phyloP scores from a whole-genome alignment of 768 basidiomycete genomes.

The Leucogyrophana mollusca region DNA sequence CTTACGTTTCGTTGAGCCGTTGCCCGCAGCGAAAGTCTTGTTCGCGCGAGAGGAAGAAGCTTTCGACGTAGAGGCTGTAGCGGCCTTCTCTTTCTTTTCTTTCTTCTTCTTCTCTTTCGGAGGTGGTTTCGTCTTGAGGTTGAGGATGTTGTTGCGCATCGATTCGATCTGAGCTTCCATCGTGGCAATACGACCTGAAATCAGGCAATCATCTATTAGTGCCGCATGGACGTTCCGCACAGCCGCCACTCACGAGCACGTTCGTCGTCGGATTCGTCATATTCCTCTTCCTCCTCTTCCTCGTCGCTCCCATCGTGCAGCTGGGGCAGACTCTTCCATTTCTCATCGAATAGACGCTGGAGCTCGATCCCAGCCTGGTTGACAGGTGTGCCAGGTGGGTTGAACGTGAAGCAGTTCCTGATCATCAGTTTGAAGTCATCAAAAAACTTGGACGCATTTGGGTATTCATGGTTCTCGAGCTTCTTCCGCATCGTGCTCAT shows the following conservation, averaged over 20 bases:
- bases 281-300: slow-evolving; percentile 62
- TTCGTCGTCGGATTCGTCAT: slow-evolving; percentile 68
- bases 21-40: slow-evolving; percentile 38
- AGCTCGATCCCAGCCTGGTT: slow-evolving; percentile 83
- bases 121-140: slow-evolving; percentile 52
- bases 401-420: slow-evolving; percentile 90
- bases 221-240: no score
- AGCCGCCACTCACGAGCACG: slow-evolving; percentile 45
- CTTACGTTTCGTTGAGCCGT: slow-evolving; percentile 52
- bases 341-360: slow-evolving; percentile 88
- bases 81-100: slow-evolving; percentile 57
- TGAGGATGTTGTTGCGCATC: slow-evolving; percentile 68
- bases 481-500: slow-evolving; percentile 85
- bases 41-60: slow-evolving; percentile 43
- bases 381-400: slow-evolving; percentile 84
- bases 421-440: slow-evolving; percentile 95
- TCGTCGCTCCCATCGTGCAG: slow-evolving; percentile 54
- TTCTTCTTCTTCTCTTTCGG: slow-evolving; percentile 73
- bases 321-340: slow-evolving; percentile 79
- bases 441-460: slow-evolving; percentile 76
- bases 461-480: slow-evolving; percentile 75
- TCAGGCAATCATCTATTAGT: slow-evolving; percentile 19
- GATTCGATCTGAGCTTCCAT: slow-evolving; percentile 84
- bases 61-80: slow-evolving; percentile 68
- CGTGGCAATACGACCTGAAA: slow-evolving; percentile 63